A percentile compares a stretch with the other conserved stretches of the same genome.
Evolutionary conservation across 768 basidiomycete genomes (phyloP).

Genomic region (Tulasnella sp.): DNA sequence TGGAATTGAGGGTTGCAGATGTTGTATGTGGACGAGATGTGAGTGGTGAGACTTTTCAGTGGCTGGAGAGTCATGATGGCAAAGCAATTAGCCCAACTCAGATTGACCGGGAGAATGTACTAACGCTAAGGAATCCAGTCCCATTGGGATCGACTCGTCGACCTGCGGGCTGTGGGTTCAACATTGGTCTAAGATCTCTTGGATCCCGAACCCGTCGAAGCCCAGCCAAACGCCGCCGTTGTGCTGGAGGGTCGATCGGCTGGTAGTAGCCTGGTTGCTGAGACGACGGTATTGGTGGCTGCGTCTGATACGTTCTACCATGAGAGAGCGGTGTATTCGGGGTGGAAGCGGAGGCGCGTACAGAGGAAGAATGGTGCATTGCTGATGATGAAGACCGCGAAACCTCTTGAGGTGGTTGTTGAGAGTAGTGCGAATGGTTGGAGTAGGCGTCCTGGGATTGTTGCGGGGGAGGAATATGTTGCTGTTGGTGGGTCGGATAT

Average conservation of each 20-base stretch:
- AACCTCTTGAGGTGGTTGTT: not conserved
- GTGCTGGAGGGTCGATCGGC: slow-evolving; percentile 27
- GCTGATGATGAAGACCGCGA: not conserved
- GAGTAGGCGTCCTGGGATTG: slow-evolving; percentile 9
- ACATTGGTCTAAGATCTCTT: slow-evolving; percentile 65
- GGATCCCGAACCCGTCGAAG: slow-evolving; percentile 66
- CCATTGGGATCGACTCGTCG: slow-evolving; percentile 61
- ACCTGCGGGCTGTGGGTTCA: slow-evolving; percentile 47
- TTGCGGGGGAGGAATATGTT: not conserved
- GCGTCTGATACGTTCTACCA: slow-evolving; percentile 36
- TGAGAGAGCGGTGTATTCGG: slow-evolving; percentile 65
- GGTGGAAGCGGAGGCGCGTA: slow-evolving; percentile 22
- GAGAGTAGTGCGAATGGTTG: slow-evolving; percentile 6
- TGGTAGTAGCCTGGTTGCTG: slow-evolving; percentile 35
- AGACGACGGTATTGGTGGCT: slow-evolving; percentile 31
- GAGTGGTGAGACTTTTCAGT: slow-evolving; percentile 61
- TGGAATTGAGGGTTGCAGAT: slow-evolving; percentile 92
- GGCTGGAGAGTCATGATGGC: slow-evolving; percentile 32
- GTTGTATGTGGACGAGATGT: slow-evolving; percentile 80
- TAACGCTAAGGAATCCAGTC: slow-evolving; percentile 68
- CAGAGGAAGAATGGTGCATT: slow-evolving; percentile 3
- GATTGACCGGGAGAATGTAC: slow-evolving; percentile 26
- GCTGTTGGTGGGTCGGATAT: slow-evolving; percentile 1
- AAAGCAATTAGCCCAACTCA: slow-evolving; percentile 18
- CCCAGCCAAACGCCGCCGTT: slow-evolving; percentile 58